Evolutionary conservation across 768 basidiomycete species (phyloP).

Genomic region (Leccinum boreale): DNA sequence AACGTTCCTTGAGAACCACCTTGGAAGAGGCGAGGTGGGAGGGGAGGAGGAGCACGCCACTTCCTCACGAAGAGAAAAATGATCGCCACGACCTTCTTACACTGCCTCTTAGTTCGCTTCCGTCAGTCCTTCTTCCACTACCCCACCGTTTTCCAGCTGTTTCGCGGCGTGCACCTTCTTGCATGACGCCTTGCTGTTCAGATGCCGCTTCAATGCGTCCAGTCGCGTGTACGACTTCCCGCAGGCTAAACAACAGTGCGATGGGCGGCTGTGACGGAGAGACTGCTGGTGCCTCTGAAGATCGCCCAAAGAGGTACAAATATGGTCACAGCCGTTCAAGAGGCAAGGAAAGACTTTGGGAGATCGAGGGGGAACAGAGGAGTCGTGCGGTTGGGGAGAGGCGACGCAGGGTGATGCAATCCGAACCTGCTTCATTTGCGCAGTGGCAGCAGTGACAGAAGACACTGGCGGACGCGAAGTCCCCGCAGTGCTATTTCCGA

Average conservation of each 20-base stretch:
- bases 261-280: slow-evolving; percentile 25
- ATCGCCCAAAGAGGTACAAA: slow-evolving; percentile 29
- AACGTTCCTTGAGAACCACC: neutral
- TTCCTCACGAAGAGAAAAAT: slow-evolving; percentile 15
- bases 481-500: neutral
- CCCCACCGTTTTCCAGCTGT: neutral
- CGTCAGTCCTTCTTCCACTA: slow-evolving; percentile 7
- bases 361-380: slow-evolving; percentile 1
- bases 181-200: slow-evolving; percentile 27
- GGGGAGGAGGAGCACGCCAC: slow-evolving; percentile 13
- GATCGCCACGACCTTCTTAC: slow-evolving; percentile 5
- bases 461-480: slow-evolving; percentile 2
- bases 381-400: slow-evolving; percentile 2
- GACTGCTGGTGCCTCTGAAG: slow-evolving; percentile 29
- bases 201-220: slow-evolving; percentile 34
- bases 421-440: slow-evolving; percentile 12
- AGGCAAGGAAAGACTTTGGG: slow-evolving; percentile 23
- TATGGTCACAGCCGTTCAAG: slow-evolving; percentile 22
- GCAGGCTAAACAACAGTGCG: slow-evolving; percentile 23
- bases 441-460: slow-evolving; percentile 3
- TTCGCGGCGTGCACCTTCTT: slow-evolving; percentile 23
- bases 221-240: slow-evolving; percentile 27
- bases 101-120: slow-evolving; percentile 19
- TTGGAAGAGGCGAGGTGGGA: neutral
- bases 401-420: slow-evolving; percentile 12